These are phyloP conservation scores for Botrytis medusae DNA, from an alignment of 2,329 filamentous ascomycete genomes.

Conservation along the genomic window DNA sequence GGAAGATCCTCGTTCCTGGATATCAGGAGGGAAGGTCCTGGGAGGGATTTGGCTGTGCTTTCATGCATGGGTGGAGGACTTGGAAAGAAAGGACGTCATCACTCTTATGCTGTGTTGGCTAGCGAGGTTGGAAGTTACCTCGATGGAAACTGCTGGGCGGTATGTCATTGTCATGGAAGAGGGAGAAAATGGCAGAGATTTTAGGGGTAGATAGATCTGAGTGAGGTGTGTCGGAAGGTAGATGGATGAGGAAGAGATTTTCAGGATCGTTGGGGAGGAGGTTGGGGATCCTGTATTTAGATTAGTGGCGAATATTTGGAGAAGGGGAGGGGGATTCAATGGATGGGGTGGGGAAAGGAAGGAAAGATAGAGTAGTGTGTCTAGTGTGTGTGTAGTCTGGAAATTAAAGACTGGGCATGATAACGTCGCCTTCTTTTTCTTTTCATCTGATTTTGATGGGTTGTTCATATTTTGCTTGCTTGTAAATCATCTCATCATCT, in stretches of 20 bases:
- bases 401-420: not conserved
- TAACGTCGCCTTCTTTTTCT: not conserved
- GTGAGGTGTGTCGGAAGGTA: not conserved
- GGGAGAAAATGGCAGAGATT: not conserved
- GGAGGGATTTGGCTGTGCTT: not conserved
- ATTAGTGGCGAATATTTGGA: not conserved
- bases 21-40: conserved; percentile 4
- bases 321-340: not conserved
- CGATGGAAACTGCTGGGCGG: not conserved
- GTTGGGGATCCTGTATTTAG: not conserved
- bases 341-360: not conserved
- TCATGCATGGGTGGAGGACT: not conserved
- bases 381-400: not conserved
- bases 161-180: conserved; percentile 1
- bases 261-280: not conserved
- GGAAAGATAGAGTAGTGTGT: not conserved
- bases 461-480: not conserved
- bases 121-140: not conserved
- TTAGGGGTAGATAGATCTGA: not conserved
- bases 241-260: not conserved
- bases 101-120: not conserved
- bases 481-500: not conserved
- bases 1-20: conserved; percentile 11
- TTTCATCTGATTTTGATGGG: not conserved
- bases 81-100: not conserved